Evolutionary conservation across 2,329 filamentous ascomycete genomes (phyloP).

Genomic region (Aspergillus piperis): DNA sequence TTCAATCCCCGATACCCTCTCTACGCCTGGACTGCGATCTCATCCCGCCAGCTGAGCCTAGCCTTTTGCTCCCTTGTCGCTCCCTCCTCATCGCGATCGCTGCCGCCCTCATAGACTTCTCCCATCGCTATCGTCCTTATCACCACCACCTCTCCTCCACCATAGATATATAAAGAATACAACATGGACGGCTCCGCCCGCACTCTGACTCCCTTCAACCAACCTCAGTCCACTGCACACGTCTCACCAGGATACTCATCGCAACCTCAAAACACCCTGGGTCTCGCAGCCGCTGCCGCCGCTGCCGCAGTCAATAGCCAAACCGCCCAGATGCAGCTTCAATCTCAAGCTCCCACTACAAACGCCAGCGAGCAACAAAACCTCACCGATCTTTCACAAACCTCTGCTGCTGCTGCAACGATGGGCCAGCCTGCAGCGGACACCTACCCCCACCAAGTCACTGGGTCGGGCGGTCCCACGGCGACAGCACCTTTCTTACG

Average conservation of each 20-base stretch:
- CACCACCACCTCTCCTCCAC: not conserved
- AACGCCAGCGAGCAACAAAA: not conserved
- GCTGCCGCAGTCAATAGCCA: slow-evolving; percentile 1
- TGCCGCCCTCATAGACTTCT: not conserved
- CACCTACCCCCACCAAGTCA: slow-evolving; percentile 29
- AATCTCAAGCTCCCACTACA: not conserved
- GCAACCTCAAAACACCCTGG: slow-evolving; percentile 8
- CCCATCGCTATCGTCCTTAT: not conserved
- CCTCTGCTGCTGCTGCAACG: slow-evolving; percentile 8
- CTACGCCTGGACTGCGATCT: not conserved
- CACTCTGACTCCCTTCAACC: slow-evolving; percentile 6
- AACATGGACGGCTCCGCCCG: slow-evolving; percentile 7
- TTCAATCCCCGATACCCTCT: not conserved
- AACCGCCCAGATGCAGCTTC: not conserved
- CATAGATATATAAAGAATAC: not conserved
- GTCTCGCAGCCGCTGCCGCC: slow-evolving; percentile 5
- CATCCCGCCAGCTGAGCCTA: not conserved
- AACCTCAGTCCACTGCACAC: slow-evolving; percentile 3
- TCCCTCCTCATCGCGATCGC: not conserved
- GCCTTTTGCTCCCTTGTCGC: not conserved
- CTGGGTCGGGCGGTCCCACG: slow-evolving; percentile 34
- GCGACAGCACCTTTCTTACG: slow-evolving; percentile 66
- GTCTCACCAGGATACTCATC: slow-evolving; percentile 1
- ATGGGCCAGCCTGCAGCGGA: slow-evolving; percentile 15
- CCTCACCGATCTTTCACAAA: not conserved